These are phyloP conservation scores for Rhizopogon salebrosus DNA, from an alignment of 768 basidiomycete species.

Conservation along the genomic window DNA sequence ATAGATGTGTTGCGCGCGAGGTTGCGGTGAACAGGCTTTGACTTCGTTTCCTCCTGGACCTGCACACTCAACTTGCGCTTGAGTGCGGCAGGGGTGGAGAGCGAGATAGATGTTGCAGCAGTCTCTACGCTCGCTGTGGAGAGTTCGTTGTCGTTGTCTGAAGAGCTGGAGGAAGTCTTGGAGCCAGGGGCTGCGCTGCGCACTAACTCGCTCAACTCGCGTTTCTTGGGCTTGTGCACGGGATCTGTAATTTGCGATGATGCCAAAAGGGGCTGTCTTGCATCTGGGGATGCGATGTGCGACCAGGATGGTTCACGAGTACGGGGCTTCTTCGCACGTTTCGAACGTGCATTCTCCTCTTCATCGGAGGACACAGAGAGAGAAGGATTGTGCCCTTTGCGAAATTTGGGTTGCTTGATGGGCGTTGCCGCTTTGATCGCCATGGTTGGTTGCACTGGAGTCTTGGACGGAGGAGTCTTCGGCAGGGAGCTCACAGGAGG, in stretches of 20 bases:
- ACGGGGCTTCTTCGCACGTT: conserved; percentile 59
- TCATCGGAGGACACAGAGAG: conserved; percentile 66
- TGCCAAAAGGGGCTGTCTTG: conserved; percentile 9
- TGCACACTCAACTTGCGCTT: conserved; percentile 8
- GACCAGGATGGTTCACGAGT: conserved; percentile 30
- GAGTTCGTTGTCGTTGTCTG: conserved; percentile 26
- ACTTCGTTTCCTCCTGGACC: conserved; percentile 22
- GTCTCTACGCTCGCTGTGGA: conserved; percentile 28
- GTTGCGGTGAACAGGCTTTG: conserved; percentile 34
- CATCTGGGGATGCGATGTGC: conserved; percentile 18
- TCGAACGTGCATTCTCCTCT: conserved; percentile 61
- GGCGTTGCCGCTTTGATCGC: conserved; percentile 13
- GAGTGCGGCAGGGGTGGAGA: conserved; percentile 13
- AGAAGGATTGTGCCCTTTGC: conserved; percentile 34
- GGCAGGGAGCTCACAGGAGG: conserved; percentile 5
- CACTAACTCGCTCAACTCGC: conserved; percentile 9
- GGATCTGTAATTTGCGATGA: conserved; percentile 19
- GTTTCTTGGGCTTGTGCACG: conserved; percentile 6
- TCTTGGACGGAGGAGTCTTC: conserved; percentile 21
- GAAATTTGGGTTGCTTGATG: conserved; percentile 15
- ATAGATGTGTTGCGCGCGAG: conserved; percentile 59
- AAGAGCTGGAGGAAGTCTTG: conserved; percentile 23
- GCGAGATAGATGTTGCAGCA: conserved; percentile 23
- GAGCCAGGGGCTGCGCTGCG: conserved; percentile 16
- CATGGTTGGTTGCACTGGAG: conserved; percentile 2